phyloP scores from a whole-genome alignment of 352 stramenopile species.

The Peronospora destructor region DNA sequence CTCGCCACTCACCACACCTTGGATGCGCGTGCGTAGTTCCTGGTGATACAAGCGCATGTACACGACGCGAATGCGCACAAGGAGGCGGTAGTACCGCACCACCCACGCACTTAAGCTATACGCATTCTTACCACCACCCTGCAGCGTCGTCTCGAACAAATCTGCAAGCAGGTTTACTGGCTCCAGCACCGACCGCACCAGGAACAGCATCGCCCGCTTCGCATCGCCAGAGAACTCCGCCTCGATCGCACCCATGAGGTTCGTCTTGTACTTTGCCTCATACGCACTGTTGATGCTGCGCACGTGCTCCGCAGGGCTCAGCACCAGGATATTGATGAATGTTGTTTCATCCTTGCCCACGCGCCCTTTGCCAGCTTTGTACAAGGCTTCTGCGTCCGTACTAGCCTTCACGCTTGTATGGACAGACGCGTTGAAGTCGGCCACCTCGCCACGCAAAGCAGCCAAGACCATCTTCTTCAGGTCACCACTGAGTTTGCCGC shows the following conservation, averaged over 20 bases:
- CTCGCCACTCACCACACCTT: slow-evolving; percentile 22
- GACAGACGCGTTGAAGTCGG: slow-evolving; percentile 41
- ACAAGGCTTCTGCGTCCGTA: slow-evolving; percentile 43
- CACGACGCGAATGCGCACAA: slow-evolving; percentile 26
- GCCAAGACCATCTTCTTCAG: slow-evolving; percentile 55
- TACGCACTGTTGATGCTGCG: slow-evolving; percentile 43
- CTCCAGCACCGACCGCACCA: slow-evolving; percentile 43
- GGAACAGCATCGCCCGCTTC: slow-evolving; percentile 34
- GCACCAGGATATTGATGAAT: slow-evolving; percentile 46
- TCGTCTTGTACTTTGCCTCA: slow-evolving; percentile 48
- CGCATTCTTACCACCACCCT: slow-evolving; percentile 57
- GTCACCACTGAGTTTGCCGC: slow-evolving; percentile 46
- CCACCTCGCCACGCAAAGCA: slow-evolving; percentile 30
- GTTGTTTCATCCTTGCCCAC: slow-evolving; percentile 50
- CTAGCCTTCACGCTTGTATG: slow-evolving; percentile 51
- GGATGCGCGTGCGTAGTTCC: slow-evolving; percentile 27
- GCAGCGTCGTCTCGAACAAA: slow-evolving; percentile 58
- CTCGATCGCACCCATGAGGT: slow-evolving; percentile 45
- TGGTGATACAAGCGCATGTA: slow-evolving; percentile 55
- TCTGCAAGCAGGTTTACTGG: slow-evolving; percentile 44
- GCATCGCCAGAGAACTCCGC: slow-evolving; percentile 53
- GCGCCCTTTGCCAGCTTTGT: slow-evolving; percentile 61
- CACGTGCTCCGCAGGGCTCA: slow-evolving; percentile 39
- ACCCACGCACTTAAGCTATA: slow-evolving; percentile 42
- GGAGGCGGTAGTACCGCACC: slow-evolving; percentile 56